These are phyloP conservation scores for Calonectria honghensis DNA, from an alignment of 2,329 filamentous ascomycete genomes.

Conservation along the genomic window DNA sequence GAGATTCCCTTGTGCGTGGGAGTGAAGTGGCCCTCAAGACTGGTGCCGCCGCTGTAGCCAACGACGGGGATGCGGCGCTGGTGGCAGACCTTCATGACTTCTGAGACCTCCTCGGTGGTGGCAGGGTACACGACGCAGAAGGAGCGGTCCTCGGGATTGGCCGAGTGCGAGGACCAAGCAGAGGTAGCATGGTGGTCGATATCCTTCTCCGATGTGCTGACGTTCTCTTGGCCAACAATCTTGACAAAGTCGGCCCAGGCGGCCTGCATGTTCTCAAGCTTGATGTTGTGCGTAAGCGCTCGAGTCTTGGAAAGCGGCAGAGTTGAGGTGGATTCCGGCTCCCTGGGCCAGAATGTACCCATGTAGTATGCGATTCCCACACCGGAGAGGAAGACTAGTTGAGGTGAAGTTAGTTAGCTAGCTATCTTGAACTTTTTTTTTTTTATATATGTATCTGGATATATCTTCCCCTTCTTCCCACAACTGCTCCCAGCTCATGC, in stretches of 20 bases:
- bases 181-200: conserved; percentile 75
- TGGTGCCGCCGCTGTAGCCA: conserved; percentile 91
- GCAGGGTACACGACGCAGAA: conserved; percentile 86
- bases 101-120: conserved; percentile 88
- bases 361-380: conserved; percentile 74
- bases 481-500: not conserved
- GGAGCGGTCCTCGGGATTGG: conserved; percentile 68
- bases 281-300: conserved; percentile 74
- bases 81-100: conserved; percentile 92
- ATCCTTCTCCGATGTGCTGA: conserved; percentile 75
- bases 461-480: not conserved
- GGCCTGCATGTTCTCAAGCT: conserved; percentile 79
- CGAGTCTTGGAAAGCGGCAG: conserved; percentile 72
- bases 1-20: conserved; percentile 89
- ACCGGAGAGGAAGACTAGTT: conserved; percentile 71
- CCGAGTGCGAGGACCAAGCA: conserved; percentile 77
- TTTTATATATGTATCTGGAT: not conserved
- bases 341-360: conserved; percentile 73
- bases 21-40: conserved; percentile 91
- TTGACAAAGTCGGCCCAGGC: conserved; percentile 81
- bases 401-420: conserved; percentile 8
- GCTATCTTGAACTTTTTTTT: not conserved
- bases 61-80: conserved; percentile 87
- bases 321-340: conserved; percentile 73
- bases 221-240: conserved; percentile 78